A percentile compares a stretch with the other conserved stretches of the same genome.
Conservation (phyloP, 139 green algal genomes). For the Chlorella sp. region DNA sequence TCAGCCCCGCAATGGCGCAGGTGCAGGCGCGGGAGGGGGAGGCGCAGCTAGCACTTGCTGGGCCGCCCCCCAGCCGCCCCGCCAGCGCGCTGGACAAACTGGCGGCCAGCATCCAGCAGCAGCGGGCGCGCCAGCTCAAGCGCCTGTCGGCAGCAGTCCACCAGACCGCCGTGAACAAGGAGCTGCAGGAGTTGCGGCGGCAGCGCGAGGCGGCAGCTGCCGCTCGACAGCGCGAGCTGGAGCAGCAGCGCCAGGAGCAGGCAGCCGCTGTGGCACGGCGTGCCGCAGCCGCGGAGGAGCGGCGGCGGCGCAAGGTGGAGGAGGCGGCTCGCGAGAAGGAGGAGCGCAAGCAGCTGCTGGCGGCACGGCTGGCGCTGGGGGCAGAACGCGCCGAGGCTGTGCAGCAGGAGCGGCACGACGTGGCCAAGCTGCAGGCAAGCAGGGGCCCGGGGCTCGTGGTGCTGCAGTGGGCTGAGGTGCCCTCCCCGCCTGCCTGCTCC, state of each 20-base stretch:
- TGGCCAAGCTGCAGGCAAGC: neutral
- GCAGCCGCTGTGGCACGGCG: neutral
- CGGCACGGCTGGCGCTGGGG: neutral
- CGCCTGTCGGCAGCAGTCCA: neutral
- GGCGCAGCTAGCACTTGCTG: neutral
- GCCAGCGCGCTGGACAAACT: conserved; percentile 13
- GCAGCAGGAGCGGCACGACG: neutral
- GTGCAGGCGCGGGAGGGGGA: neutral
- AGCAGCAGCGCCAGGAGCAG: neutral
- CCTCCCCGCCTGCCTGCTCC: too few relatives aligned
- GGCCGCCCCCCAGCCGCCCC: neutral
- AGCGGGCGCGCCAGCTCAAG: neutral
- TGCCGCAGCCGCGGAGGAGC: neutral
- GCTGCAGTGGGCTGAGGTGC: too few relatives aligned
- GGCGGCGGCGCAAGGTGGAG: neutral
- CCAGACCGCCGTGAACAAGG: neutral
- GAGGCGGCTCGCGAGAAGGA: neutral
- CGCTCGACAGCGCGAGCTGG: neutral
- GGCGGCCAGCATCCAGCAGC: conserved; percentile 1
- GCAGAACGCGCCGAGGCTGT: neutral
- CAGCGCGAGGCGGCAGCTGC: neutral
- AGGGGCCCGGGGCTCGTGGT: too few relatives aligned
- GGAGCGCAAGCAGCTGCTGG: conserved; percentile 3
- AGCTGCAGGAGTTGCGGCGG: neutral
- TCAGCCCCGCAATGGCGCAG: too few relatives aligned